Evolutionary conservation across 805 yeast genomes (phyloP), one percentile per base, ranked within the genome.

Genomic region (Starmerella bombi): DNA sequence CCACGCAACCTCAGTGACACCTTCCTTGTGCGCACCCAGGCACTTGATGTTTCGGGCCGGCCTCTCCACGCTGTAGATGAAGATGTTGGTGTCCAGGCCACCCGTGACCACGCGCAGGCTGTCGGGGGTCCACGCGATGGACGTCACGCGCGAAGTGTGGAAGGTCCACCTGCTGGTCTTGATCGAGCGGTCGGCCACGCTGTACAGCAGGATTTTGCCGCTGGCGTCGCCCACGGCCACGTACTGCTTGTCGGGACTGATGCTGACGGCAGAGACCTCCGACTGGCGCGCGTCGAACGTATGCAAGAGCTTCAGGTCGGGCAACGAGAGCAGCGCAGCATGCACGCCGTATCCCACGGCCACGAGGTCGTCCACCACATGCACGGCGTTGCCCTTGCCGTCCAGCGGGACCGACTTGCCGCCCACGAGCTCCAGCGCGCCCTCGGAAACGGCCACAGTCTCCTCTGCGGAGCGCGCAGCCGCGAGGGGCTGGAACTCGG

Each of bases 81-180:
- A 76, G 34, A 91, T 63, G 46, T 78, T 77, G 5, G 93, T 77
- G 57, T 91, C 99, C 42, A 84, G 64, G 0, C 95, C 82, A 0
- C 80, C 91, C 43, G 88, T 75, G 17, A 77, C 81, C 33, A 81
- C 69, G 50, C 71, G 75, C 50, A 77, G 74, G 42, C 81, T 77
- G 50, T 80, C 85, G 8, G 64, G 64, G 34, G 77, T 71, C 98
- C 97, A 91, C 19, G 74, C 60, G 36, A 91, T 80, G 23, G 77
- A 71, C 43, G 74, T 75, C 47, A 91, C 79, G 41, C 72, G 75
- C 42, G 94, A 78, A 2, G 86, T 81, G 58, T 91, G 96, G 75
- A 83, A 88, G 0, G 93, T 78, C 99, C 99, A 91, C 57, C 96
- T 73, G 0, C 93, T 74, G 2, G 97, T 84, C 16, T 59, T 53